Evolutionary conservation across 1,284 basidiomycete species (phyloP).

Genomic region (Calocybe gambosa): DNA sequence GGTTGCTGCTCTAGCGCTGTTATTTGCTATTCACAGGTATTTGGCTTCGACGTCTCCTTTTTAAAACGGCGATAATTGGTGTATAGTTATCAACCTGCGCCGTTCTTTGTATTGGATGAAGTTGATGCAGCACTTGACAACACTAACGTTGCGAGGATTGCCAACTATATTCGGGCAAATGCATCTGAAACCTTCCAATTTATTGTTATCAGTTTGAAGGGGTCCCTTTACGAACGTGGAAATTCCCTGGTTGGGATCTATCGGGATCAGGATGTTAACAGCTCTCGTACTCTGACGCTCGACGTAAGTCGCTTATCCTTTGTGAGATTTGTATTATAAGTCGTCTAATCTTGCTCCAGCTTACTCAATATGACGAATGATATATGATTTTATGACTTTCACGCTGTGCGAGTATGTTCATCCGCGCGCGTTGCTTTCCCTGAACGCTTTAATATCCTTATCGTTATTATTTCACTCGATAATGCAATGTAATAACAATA

Average conservation of each 20-base stretch:
- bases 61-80: neutral
- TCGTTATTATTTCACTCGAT: no score
- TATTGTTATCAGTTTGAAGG: conserved; percentile 94
- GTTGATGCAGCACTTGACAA: conserved; percentile 97
- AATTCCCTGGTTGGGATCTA: conserved; percentile 92
- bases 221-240: conserved; percentile 85
- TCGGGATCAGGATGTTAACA: conserved; percentile 90
- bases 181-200: conserved; percentile 86
- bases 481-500: no score
- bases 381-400: neutral
- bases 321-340: no score
- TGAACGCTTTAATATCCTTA: neutral
- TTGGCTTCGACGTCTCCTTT: conserved; percentile 1
- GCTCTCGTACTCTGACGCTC: conserved; percentile 82
- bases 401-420: neutral
- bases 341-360: conserved; percentile 1
- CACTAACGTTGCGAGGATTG: conserved; percentile 90
- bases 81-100: conserved; percentile 88
- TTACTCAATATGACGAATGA: conserved; percentile 11
- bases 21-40: conserved; percentile 95
- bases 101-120: conserved; percentile 98
- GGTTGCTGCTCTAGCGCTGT: conserved; percentile 90
- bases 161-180: conserved; percentile 82
- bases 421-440: neutral
- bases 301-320: conserved; percentile 58